A percentile compares a stretch with the other conserved stretches of the same genome.
Conservation (phyloP, 176 grass and related monocot genomes). For the Triticum dicoccoides region DNA sequence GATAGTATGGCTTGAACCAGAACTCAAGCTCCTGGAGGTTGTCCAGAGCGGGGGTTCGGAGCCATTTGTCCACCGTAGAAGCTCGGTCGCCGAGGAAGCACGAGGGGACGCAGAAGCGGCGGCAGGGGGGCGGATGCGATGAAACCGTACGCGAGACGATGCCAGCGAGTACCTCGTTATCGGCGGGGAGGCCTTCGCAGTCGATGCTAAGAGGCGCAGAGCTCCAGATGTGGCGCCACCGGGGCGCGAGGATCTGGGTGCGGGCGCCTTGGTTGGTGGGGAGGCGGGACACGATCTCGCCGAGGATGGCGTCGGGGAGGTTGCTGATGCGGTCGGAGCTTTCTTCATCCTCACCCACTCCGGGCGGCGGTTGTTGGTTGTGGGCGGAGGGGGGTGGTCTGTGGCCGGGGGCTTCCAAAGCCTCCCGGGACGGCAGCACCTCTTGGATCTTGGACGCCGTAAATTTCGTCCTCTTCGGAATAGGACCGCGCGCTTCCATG, state of each 20-base stretch:
- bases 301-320: background rate
- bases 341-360: background rate
- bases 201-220: background rate
- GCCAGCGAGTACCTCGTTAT: background rate
- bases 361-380: background rate
- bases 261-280: background rate
- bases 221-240: background rate
- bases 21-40: background rate
- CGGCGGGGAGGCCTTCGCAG: background rate
- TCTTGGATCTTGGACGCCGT: background rate
- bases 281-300: background rate
- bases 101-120: background rate
- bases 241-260: background rate
- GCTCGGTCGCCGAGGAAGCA: background rate
- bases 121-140: background rate
- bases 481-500: background rate
- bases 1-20: background rate
- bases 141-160: background rate
- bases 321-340: background rate
- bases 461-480: background rate
- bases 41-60: background rate
- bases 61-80: background rate
- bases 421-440: background rate
- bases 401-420: background rate
- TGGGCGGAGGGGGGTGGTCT: background rate